A percentile compares a stretch with the other conserved stretches of the same genome.
phyloP scores from a whole-genome alignment of 225 moss, liverwort and hornwort genomes.

The Physcomitrellopsis africana region DNA sequence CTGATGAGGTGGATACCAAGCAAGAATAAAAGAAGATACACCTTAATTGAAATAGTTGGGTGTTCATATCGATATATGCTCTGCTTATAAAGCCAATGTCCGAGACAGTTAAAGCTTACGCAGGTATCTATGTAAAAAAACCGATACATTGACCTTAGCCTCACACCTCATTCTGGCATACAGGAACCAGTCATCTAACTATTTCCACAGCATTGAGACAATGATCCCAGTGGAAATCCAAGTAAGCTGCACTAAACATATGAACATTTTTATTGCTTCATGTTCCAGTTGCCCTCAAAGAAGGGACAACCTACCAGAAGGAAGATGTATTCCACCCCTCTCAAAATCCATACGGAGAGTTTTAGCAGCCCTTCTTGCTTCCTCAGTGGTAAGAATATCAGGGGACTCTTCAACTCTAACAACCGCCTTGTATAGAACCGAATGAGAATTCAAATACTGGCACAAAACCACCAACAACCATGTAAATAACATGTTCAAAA shows the following conservation, averaged over 20 bases:
- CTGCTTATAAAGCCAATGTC: neutral
- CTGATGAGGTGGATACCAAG: neutral
- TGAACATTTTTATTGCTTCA: constrained; percentile 10
- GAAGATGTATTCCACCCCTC: constrained; percentile 97
- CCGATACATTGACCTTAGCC: constrained; percentile 19
- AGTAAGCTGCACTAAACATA: constrained; percentile 14
- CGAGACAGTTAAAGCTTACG: neutral
- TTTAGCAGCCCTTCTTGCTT: constrained; percentile 91
- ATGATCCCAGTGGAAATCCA: neutral
- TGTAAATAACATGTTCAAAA: constrained; percentile 18
- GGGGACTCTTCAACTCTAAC: constrained; percentile 90
- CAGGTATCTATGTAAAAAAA: neutral
- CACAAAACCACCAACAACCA: constrained; percentile 43
- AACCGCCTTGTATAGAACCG: constrained; percentile 92
- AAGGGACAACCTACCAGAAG: constrained; percentile 63
- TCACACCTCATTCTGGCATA: constrained; percentile 8
- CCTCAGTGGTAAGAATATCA: constrained; percentile 72
- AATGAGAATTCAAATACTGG: constrained; percentile 96
- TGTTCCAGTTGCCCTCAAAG: constrained; percentile 5
- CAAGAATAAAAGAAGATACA: neutral
- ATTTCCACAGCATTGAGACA: constrained; percentile 15
- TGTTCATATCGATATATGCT: neutral
- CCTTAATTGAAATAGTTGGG: neutral
- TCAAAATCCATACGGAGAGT: constrained; percentile 96
- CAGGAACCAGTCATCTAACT: neutral